Conservation (phyloP, 768 basidiomycete species). For the Lactarius psammicola region DNA sequence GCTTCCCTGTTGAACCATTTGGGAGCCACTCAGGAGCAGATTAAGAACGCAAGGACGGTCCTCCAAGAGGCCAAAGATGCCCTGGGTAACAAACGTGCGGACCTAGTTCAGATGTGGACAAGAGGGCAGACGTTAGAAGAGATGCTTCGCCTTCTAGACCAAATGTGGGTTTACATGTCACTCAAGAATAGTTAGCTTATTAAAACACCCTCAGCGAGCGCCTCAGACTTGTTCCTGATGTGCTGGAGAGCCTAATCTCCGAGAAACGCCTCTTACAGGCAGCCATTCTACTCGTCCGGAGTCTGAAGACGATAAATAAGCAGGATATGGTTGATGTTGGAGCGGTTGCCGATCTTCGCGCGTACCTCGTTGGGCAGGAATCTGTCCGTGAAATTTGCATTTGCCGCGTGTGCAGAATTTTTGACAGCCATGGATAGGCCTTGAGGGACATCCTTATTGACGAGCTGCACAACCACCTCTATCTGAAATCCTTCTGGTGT, state of each 20-base stretch:
- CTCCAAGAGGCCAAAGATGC: conserved; percentile 79
- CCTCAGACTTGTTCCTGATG: conserved; percentile 87
- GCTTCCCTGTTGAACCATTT: conserved; percentile 73
- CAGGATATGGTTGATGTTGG: conserved; percentile 93
- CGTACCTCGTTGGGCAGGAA: conserved; percentile 85
- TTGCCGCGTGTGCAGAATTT: conserved; percentile 6
- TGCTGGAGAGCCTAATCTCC: conserved; percentile 89
- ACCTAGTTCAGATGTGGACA: conserved; percentile 86
- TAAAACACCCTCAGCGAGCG: conserved; percentile 49
- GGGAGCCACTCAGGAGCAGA: conserved; percentile 68
- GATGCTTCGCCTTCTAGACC: conserved; percentile 91
- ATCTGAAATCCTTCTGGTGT: conserved; percentile 95
- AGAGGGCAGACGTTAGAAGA: conserved; percentile 91
- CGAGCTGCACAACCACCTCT: conserved; percentile 95
- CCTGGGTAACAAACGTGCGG: conserved; percentile 78
- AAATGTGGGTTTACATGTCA: conserved; percentile 58
- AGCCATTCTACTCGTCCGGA: conserved; percentile 79
- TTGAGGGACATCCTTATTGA: conserved; percentile 91
- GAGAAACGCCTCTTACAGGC: conserved; percentile 93
- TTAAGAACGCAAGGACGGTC: conserved; percentile 63
- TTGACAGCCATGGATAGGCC: conserved; percentile 49
- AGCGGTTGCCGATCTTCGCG: conserved; percentile 85
- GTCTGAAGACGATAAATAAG: conserved; percentile 87
- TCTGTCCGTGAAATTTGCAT: conserved; percentile 49
- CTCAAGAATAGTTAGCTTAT: conserved; percentile 19